These are phyloP conservation scores for Epichloe festucae DNA, from an alignment of 2,329 filamentous ascomycete species.

Conservation along the genomic window DNA sequence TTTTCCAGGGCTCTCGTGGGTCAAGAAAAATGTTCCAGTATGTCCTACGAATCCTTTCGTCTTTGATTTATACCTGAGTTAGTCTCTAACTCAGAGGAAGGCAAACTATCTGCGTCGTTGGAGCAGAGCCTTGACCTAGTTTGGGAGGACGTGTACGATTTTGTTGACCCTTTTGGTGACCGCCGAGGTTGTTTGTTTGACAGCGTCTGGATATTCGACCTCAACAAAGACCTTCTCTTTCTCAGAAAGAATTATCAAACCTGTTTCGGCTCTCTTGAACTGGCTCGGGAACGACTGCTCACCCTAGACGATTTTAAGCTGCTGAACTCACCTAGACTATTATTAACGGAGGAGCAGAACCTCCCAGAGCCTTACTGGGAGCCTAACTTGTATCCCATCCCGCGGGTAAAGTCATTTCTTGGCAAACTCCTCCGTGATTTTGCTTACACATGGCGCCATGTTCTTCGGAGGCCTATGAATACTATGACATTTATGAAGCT, in stretches of 20 bases:
- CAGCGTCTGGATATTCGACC: conserved; percentile 12
- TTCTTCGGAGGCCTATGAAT: conserved; percentile 9
- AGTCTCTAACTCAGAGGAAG: not conserved
- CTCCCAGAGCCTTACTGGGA: conserved; percentile 9
- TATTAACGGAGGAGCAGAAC: not conserved
- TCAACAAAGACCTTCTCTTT: conserved; percentile 7
- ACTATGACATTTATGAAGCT: conserved; percentile 9
- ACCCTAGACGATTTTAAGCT: conserved; percentile 8
- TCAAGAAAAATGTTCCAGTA: conserved; percentile 7
- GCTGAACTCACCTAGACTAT: not conserved
- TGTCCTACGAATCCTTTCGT: not conserved
- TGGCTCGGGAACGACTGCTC: conserved; percentile 6
- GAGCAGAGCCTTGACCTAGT: conserved; percentile 3
- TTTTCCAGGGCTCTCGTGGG: conserved; percentile 5
- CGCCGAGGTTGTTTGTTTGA: conserved; percentile 7
- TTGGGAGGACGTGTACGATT: conserved; percentile 10
- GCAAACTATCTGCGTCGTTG: not conserved
- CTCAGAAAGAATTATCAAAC: conserved; percentile 8
- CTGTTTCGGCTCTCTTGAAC: conserved; percentile 1
- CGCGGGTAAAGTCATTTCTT: conserved; percentile 7
- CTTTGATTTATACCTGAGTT: not conserved
- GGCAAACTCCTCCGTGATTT: conserved; percentile 9
- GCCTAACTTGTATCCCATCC: conserved; percentile 1
- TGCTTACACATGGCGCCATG: conserved; percentile 11
- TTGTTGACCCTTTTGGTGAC: conserved; percentile 13